These are phyloP conservation scores for Marchantia paleacea DNA, from an alignment of 225 moss, liverwort and hornwort species.

Conservation along the genomic window DNA sequence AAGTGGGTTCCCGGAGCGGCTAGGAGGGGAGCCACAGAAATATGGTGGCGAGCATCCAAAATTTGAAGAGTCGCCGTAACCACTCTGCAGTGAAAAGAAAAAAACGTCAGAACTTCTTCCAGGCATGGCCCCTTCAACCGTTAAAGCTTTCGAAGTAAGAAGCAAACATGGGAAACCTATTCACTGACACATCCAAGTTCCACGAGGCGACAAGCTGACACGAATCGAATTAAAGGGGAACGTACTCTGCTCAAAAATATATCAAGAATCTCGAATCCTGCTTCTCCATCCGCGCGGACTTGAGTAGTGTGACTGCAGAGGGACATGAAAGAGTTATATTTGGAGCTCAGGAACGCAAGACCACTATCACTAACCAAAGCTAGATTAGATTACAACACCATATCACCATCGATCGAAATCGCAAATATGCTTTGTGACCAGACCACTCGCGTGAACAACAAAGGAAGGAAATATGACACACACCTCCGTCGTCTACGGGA, in stretches of 20 bases:
- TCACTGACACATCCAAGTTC: neutral
- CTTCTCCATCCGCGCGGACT: constrained; percentile 75
- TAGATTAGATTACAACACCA: neutral
- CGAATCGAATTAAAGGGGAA: neutral
- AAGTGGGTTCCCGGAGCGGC: constrained; percentile 81
- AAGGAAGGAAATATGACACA: neutral
- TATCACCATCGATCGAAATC: neutral
- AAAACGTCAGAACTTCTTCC: neutral
- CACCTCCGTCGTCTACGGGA: constrained; percentile 74
- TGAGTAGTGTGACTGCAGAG: constrained; percentile 60
- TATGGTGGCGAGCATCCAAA: constrained; percentile 97
- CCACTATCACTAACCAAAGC: neutral
- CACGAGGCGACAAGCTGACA: neutral
- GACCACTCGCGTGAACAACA: neutral
- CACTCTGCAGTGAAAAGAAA: constrained; percentile 50
- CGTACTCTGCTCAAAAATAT: constrained; percentile 87
- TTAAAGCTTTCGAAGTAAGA: neutral
- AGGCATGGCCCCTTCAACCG: neutral
- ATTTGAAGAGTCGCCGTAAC: constrained; percentile 74
- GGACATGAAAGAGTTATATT: neutral
- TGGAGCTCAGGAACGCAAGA: neutral
- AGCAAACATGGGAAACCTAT: neutral
- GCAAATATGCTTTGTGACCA: too few species aligned
- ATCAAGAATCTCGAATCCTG: constrained; percentile 85
- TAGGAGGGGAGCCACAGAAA: constrained; percentile 87